A percentile compares a stretch with the other conserved stretches of the same genome.
phyloP scores from a whole-genome alignment of 2,329 filamentous ascomycete species.

The Emmonsia crescens region DNA sequence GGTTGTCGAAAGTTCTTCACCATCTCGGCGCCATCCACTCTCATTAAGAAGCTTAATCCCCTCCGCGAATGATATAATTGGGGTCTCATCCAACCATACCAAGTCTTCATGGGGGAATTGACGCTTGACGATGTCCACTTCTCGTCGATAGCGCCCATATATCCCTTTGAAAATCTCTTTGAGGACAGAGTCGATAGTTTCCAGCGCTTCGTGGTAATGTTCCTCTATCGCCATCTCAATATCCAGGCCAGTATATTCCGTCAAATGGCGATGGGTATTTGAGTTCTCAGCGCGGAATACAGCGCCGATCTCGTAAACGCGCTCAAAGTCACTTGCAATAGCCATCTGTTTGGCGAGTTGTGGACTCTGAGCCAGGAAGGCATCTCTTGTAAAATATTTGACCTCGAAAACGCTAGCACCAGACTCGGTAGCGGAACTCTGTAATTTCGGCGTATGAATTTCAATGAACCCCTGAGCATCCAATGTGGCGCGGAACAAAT shows the following conservation, averaged over 20 bases:
- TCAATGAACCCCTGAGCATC: slow-evolving; percentile 73
- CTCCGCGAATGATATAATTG: slow-evolving; percentile 67
- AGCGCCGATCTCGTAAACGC: slow-evolving; percentile 79
- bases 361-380: slow-evolving; percentile 83
- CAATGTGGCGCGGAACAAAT: slow-evolving; percentile 66
- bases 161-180: slow-evolving; percentile 67
- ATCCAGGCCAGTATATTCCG: slow-evolving; percentile 88
- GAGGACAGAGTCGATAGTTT: slow-evolving; percentile 66
- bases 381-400: slow-evolving; percentile 78
- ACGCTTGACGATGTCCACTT: slow-evolving; percentile 68
- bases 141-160: slow-evolving; percentile 56
- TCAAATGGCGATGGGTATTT: slow-evolving; percentile 88
- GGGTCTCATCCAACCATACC: slow-evolving; percentile 76
- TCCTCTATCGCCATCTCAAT: slow-evolving; percentile 84
- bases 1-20: slow-evolving; percentile 55
- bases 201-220: slow-evolving; percentile 80
- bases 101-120: slow-evolving; percentile 82
- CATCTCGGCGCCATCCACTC: slow-evolving; percentile 70
- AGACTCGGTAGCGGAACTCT: slow-evolving; percentile 81
- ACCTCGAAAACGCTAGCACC: slow-evolving; percentile 85
- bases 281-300: slow-evolving; percentile 94
- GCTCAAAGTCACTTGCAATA: slow-evolving; percentile 77
- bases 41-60: slow-evolving; percentile 71
- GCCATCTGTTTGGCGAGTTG: slow-evolving; percentile 90
- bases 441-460: slow-evolving; percentile 87